Conservation (phyloP, 352 stramenopile species). For the Phytopythium sindhum region DNA sequence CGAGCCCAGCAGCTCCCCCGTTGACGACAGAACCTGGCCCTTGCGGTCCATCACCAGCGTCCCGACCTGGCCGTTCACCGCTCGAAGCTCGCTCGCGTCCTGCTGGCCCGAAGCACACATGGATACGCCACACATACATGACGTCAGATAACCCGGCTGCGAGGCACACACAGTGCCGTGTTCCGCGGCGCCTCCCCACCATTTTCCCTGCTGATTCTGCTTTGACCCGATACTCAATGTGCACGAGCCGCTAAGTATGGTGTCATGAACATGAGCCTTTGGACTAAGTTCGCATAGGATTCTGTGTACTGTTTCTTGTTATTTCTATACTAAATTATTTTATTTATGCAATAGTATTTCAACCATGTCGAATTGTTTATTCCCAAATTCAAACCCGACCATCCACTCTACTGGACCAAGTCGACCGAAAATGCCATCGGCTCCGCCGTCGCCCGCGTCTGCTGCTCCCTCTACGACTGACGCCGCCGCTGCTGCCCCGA, state of each 20-base stretch:
- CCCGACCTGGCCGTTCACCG: constrained; percentile 50
- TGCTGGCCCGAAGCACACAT: constrained; percentile 18
- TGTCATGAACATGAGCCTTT: no score
- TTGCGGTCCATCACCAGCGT: constrained; percentile 60
- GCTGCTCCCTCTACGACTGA: neutral
- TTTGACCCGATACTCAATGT: neutral
- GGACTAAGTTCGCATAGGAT: no score
- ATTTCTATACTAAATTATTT: no score
- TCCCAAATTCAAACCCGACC: neutral
- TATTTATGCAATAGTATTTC: no score
- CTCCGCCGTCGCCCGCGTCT: neutral
- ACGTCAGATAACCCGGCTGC: neutral
- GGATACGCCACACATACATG: neutral
- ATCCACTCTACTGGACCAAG: neutral
- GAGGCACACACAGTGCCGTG: no score
- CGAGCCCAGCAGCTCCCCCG: constrained; percentile 51
- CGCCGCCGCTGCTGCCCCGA: neutral
- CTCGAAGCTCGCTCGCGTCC: constrained; percentile 47
- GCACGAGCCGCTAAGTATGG: no score
- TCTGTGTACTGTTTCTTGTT: no score
- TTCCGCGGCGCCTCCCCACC: neutral
- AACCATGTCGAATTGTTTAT: no score
- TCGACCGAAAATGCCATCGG: neutral
- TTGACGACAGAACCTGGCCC: constrained; percentile 58
- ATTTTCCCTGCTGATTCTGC: neutral